Conservation (phyloP, 371 early-diverging fungal genomes). For the Syncephalastrum contaminatum region DNA sequence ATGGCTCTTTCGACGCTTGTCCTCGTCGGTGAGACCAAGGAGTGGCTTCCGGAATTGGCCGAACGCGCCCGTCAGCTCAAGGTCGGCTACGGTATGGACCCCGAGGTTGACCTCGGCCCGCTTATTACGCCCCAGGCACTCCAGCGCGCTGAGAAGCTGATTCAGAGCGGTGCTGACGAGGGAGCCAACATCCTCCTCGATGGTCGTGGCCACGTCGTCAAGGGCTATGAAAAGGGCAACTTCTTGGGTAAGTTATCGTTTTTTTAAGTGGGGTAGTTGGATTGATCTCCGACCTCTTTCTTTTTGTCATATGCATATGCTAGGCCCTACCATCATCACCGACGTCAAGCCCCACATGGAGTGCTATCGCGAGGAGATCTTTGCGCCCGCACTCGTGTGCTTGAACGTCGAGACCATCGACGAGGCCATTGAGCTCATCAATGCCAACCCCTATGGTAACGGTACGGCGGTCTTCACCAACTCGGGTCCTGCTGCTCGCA, state of each 20-base stretch:
- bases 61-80: conserved; percentile 85
- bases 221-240: conserved; percentile 87
- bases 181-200: conserved; percentile 91
- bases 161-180: conserved; percentile 84
- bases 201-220: conserved; percentile 77
- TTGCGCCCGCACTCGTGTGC: conserved; percentile 92
- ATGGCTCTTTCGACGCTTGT: conserved; percentile 93
- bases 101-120: conserved; percentile 90
- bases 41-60: conserved; percentile 90
- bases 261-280: neutral
- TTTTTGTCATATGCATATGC: conserved; percentile 11
- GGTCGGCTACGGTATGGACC: conserved; percentile 86
- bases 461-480: conserved; percentile 96
- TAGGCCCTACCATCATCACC: conserved; percentile 86
- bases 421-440: conserved; percentile 90
- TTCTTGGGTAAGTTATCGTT: conserved; percentile 61
- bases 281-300: conserved; percentile 1
- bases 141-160: conserved; percentile 75
- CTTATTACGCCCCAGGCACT: conserved; percentile 84
- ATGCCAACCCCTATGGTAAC: conserved; percentile 93
- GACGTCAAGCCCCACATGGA: conserved; percentile 83
- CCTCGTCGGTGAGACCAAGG: conserved; percentile 86
- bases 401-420: conserved; percentile 85
- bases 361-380: conserved; percentile 96
- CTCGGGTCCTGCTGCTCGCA: conserved; percentile 87